Percentiles rank a stretch among this genome's conserved stretches.
phyloP scores from a whole-genome alignment of 2,329 filamentous ascomycete species.

The Penicillium brevicompactum region DNA sequence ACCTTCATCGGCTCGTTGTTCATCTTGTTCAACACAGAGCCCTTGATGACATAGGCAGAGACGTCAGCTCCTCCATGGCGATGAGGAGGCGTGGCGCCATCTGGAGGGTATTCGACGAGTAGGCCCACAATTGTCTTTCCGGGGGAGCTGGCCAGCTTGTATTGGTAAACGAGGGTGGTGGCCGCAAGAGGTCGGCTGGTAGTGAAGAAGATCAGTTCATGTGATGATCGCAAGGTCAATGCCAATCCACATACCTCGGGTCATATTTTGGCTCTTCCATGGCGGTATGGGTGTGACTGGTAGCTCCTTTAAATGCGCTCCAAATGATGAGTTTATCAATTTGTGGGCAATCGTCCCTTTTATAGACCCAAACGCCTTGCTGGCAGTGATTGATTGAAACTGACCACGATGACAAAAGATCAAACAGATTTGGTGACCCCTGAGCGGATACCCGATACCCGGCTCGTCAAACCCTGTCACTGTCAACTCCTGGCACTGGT shows the following conservation, averaged over 20 bases:
- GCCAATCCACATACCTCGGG: not conserved
- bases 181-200: not conserved
- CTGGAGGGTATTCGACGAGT: constrained; percentile 40
- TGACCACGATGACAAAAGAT: too few relatives aligned
- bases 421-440: too few relatives aligned
- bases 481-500: not conserved
- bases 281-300: too few relatives aligned
- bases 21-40: constrained; percentile 51
- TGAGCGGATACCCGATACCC: too few relatives aligned
- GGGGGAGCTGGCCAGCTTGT: constrained; percentile 43
- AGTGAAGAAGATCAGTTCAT: too few relatives aligned
- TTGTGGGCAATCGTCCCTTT: too few relatives aligned
- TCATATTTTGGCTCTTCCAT: not conserved
- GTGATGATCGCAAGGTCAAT: not conserved
- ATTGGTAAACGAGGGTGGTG: constrained; percentile 21
- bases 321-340: not conserved
- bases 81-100: constrained; percentile 43
- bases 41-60: constrained; percentile 33
- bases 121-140: constrained; percentile 45
- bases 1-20: constrained; percentile 48
- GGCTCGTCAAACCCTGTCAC: not conserved
- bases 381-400: too few relatives aligned
- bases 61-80: constrained; percentile 46
- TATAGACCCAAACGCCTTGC: too few relatives aligned
- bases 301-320: not conserved